Evolutionary conservation across 1,139 yeast genomes (phyloP).

Genomic region (Pichia sp.): DNA sequence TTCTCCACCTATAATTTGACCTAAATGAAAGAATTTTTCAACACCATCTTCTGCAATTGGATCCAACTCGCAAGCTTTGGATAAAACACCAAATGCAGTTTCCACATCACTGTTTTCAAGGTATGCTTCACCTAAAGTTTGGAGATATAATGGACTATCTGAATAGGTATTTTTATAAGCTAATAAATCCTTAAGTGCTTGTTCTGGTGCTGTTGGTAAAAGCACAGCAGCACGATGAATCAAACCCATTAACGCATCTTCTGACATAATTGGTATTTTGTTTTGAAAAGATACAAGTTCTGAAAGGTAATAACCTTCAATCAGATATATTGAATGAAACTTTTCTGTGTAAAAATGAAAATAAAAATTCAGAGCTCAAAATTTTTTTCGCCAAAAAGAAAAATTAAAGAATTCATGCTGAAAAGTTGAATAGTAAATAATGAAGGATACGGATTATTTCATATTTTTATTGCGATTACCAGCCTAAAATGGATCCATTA

Average conservation of each 20-base stretch:
- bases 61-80: slow-evolving; percentile 63
- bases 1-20: slow-evolving; percentile 80
- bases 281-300: background rate
- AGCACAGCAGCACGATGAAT: slow-evolving; percentile 31
- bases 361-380: background rate
- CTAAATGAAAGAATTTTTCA: slow-evolving; percentile 83
- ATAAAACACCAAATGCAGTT: slow-evolving; percentile 61
- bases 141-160: slow-evolving; percentile 35
- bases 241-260: slow-evolving; percentile 14
- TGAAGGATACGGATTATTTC: background rate
- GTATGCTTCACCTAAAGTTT: slow-evolving; percentile 64
- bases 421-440: background rate
- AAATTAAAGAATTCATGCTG: slow-evolving; percentile 4
- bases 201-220: slow-evolving; percentile 34
- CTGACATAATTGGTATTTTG: slow-evolving; percentile 3
- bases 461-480: background rate
- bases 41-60: slow-evolving; percentile 56
- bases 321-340: background rate
- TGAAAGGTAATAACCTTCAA: background rate
- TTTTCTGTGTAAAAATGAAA: background rate
- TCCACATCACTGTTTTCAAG: slow-evolving; percentile 76
- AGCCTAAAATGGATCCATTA: slow-evolving; percentile 48
- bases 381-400: background rate
- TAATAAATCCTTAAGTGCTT: slow-evolving; percentile 36
- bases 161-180: slow-evolving; percentile 29